These are phyloP conservation scores for Candida pini DNA, from an alignment of 805 yeast genomes.

Conservation along the genomic window DNA sequence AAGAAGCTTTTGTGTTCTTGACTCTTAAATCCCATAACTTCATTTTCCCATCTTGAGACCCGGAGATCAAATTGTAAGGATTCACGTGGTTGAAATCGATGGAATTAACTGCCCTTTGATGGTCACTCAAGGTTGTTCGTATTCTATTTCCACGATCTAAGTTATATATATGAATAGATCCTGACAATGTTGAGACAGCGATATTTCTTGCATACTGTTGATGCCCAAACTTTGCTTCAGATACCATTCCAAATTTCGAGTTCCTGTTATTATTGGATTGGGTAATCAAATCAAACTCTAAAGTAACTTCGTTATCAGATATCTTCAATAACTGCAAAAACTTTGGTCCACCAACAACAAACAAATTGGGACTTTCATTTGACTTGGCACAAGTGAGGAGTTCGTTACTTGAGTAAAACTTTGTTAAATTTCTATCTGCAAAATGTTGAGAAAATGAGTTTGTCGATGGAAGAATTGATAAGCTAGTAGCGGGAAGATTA, in stretches of 20 bases:
- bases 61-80: slow-evolving; percentile 44
- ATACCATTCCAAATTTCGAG: slow-evolving; percentile 33
- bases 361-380: slow-evolving; percentile 28
- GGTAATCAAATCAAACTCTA: slow-evolving; percentile 32
- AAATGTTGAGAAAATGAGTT: slow-evolving; percentile 21
- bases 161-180: slow-evolving; percentile 35
- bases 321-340: slow-evolving; percentile 33
- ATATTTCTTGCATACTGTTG: slow-evolving; percentile 32
- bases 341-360: slow-evolving; percentile 40
- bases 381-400: slow-evolving; percentile 29
- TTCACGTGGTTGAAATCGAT: slow-evolving; percentile 35
- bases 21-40: slow-evolving; percentile 69
- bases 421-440: slow-evolving; percentile 18
- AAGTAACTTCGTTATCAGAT: slow-evolving; percentile 25
- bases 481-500: slow-evolving; percentile 17
- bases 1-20: slow-evolving; percentile 38
- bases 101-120: slow-evolving; percentile 41
- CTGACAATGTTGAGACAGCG: slow-evolving; percentile 43
- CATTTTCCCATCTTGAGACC: slow-evolving; percentile 77
- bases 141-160: slow-evolving; percentile 25
- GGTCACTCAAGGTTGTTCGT: slow-evolving; percentile 32
- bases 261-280: slow-evolving; percentile 24
- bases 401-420: slow-evolving; percentile 30
- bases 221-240: slow-evolving; percentile 40
- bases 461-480: slow-evolving; percentile 14